Evolutionary conservation across 768 basidiomycete species (phyloP).

Genomic region (Cytidiella melzeri): DNA sequence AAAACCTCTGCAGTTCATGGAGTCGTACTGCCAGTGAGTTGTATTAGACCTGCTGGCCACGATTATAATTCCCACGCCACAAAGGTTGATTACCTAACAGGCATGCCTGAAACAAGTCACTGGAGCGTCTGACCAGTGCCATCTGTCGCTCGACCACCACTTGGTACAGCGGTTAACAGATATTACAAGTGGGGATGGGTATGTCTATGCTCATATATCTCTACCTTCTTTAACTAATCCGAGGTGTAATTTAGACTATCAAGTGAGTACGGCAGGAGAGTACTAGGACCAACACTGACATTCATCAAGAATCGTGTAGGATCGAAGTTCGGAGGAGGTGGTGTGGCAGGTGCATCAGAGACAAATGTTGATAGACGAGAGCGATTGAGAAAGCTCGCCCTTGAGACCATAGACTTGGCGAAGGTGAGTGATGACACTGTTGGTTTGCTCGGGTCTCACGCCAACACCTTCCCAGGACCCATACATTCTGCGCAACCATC

Average conservation of each 20-base stretch:
- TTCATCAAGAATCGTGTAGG: slow-evolving; percentile 79
- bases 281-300: not conserved
- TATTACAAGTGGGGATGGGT: no score
- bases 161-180: no score
- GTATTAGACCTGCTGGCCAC: no score
- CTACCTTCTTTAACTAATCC: not conserved
- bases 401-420: slow-evolving; percentile 97
- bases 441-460: not conserved
- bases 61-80: no score
- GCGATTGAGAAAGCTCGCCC: slow-evolving; percentile 87
- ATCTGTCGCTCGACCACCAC: no score
- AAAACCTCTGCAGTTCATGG: no score
- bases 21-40: no score
- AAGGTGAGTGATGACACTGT: slow-evolving; percentile 75
- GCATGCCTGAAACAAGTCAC: no score
- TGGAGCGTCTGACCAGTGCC: no score
- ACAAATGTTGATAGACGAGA: slow-evolving; percentile 94
- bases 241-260: slow-evolving; percentile 46
- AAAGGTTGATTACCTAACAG: no score
- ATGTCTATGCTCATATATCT: slow-evolving; percentile 6
- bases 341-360: slow-evolving; percentile 92
- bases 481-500: slow-evolving; percentile 96
- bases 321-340: slow-evolving; percentile 93
- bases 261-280: slow-evolving; percentile 34
- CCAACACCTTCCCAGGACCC: slow-evolving; percentile 61